Evolutionary conservation across 73 alveolate species (phyloP), one percentile per base, ranked within the genome.

Genomic region (Effrenium voratum): DNA sequence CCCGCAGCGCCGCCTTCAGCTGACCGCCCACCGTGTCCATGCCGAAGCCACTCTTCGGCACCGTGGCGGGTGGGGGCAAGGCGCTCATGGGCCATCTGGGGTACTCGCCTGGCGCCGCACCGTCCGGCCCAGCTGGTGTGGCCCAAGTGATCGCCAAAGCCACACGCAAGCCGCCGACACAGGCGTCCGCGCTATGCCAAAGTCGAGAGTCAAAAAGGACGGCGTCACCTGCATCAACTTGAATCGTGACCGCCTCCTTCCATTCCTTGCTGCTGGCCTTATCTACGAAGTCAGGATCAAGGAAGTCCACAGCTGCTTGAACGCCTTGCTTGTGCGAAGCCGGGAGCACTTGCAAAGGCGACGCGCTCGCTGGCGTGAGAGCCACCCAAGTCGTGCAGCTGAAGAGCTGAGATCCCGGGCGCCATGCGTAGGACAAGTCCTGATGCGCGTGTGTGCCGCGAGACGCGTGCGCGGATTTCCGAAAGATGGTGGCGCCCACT

Each of bases 341-440:
- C 50, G 84, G 84, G 3, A 73, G 50, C 84, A 73, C 34, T 38
- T 73, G 30, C 19, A 73, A 28, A 34, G 84, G 84, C 46, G 84
- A 73, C 1, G 84, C 84, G 19, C 52, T 38, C 40, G 84, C 84
- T n/a, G 84, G 84, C n/a, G 84, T 73, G 1, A 73, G 84, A 13
- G 84, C 84, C 19, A 73, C 84, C 84, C 84, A 73, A 38, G 84
- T 73, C 19, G 84, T 73, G 84, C 84, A 73, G 50, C 84, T 73
- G 30, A 73, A 73, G 84, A 73, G 84, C 50, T 73, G 84, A 2
- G 84, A 73, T 28, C 84, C 84, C 0, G 84, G 84, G 6, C 84
- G 84, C 84, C 84, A 73, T 10, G 84, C 84, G 34, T 73, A 73
- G 52, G 84, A 73, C 84, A 73, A 73, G 50, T 73, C 84, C 34